Base-by-base conservation (phyloP, 176 grass and related monocot species). In the Metroxylon sagu region DNA sequence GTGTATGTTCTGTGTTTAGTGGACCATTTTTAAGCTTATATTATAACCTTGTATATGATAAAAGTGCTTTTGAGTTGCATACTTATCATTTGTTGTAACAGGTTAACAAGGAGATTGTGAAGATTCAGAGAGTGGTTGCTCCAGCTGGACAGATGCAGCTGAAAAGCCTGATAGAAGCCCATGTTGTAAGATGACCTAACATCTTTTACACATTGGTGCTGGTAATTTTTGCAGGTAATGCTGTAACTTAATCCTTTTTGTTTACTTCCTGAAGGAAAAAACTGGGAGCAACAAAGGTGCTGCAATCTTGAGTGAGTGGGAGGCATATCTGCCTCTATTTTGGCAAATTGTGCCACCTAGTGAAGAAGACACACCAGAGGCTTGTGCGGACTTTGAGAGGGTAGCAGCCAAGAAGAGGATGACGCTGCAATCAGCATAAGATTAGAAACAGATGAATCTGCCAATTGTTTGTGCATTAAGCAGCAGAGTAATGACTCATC, bases 31-130 rank as follows among this genome's bases (percentile, higher is more conserved):
- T 43, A 43, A 43, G 35, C 35, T 43, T 43, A 43, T 14, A 43
- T 43, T 43, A 43, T 43, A 43, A 43, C 35, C 8, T 43, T 43
- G 35, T 43, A 43, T 43, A 43, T 43, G 35, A 43, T 14, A 43
- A 43, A 43, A 43, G 8, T 43, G 35, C 35, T 43, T 3, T 1
- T 12, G 35, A 12, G 35, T 43, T 43, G 35, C 35, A 43, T 18
- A 7, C 23, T 23, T 26, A 10, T 18, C 21, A 62, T 61, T 21
- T 80, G 52, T 60, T 65, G 66, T 65, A 53, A 55, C 74, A 98
- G 94, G 85, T 98, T 16, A 98, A 98, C 75, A 98, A 89, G 79
- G 94, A 98, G 77, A 98, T 98, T 16, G 88, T 98, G 43, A 98
- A 98, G 85, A 93, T 98, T 57, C 94, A 98, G 70, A 98, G 82